Base-by-base conservation (phyloP, 768 basidiomycete genomes). In the Pholiota microspora region DNA sequence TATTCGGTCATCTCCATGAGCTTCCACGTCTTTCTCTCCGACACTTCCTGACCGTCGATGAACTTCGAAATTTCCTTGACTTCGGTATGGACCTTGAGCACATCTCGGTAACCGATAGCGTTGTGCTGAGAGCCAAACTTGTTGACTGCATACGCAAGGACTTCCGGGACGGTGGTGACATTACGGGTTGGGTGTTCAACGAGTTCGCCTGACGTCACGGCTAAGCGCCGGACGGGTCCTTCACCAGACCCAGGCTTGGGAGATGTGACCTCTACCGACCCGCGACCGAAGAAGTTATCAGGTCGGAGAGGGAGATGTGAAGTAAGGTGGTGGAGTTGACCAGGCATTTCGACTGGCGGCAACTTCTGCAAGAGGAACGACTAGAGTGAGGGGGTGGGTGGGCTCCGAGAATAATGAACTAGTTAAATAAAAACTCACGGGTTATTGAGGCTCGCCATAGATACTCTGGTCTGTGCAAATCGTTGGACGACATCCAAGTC, bases 1-100 rank as follows among this genome's bases (percentile, higher is more conserved):
- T 85, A 94, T 46, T 86, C 85, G 67, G 84, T 85, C 29, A 95
- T 77, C 69, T 92, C 79, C 69, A 88, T 94, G 68, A 89, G 95
- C 66, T 85, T 89, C 94, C 94, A 96, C 38, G 77, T 86, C 80
- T 95, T 96, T 62, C 66, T 86, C 75, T 94, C 87, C 7, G 71
- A 81, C 31, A 77, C 74, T 65, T 89, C 81, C 67, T 89, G 81
- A 9, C 92, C 92, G 1, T 73, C 82, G 35, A 91, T 82, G n/a
- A 71, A 71, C 78, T 90, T 91, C 67, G 78, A 84, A 44, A 94
- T 78, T 63, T 89, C 83, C 71, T 93, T 94, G 64, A 82, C 83
- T 71, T 95, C 94, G 58, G 88, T 81, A 70, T 89, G 79, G 4
- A 69, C 57, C 5, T 73, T 66, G 47, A 88, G 62, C 32, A 91